phyloP scores from a whole-genome alignment of 2,329 filamentous ascomycete species.

The Diaporthe batatas region DNA sequence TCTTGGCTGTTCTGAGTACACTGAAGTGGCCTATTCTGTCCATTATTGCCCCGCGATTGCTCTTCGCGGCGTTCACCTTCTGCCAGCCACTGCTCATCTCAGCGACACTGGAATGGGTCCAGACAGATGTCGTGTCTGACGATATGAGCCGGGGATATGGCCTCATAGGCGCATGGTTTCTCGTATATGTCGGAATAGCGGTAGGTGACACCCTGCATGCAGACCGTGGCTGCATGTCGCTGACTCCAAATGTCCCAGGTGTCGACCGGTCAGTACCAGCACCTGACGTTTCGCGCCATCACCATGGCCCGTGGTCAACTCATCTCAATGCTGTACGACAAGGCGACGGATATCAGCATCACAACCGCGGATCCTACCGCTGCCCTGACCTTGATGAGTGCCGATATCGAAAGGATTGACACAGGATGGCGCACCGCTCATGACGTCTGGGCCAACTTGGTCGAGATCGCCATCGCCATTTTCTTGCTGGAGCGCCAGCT shows the following conservation, averaged over 20 bases:
- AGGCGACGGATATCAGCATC: conserved; percentile 54
- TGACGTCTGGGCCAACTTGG: conserved; percentile 72
- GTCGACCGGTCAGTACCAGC: conserved; percentile 51
- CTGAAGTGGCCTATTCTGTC: conserved; percentile 45
- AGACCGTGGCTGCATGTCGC: background rate
- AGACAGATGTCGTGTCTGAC: conserved; percentile 46
- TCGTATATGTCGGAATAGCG: conserved; percentile 59
- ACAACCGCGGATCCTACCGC: conserved; percentile 54
- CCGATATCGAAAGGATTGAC: conserved; percentile 60
- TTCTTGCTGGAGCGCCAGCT: conserved; percentile 56
- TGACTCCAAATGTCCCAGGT: conserved; percentile 39
- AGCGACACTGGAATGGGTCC: conserved; percentile 51
- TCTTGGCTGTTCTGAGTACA: background rate
- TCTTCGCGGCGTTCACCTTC: conserved; percentile 57
- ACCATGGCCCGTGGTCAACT: conserved; percentile 54
- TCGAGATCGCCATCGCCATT: conserved; percentile 69
- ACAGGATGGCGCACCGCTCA: conserved; percentile 56
- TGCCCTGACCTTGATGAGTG: conserved; percentile 62
- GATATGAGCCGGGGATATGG: conserved; percentile 49
- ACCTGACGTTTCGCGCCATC: conserved; percentile 53
- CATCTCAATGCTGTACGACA: conserved; percentile 63
- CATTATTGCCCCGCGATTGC: conserved; percentile 54
- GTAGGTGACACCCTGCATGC: conserved; percentile 45
- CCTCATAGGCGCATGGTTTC: conserved; percentile 56
- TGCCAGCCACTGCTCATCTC: conserved; percentile 60